Evolutionary conservation across 1,284 basidiomycete species (phyloP).

Genomic region (Pseudozyma tsukubaensis): DNA sequence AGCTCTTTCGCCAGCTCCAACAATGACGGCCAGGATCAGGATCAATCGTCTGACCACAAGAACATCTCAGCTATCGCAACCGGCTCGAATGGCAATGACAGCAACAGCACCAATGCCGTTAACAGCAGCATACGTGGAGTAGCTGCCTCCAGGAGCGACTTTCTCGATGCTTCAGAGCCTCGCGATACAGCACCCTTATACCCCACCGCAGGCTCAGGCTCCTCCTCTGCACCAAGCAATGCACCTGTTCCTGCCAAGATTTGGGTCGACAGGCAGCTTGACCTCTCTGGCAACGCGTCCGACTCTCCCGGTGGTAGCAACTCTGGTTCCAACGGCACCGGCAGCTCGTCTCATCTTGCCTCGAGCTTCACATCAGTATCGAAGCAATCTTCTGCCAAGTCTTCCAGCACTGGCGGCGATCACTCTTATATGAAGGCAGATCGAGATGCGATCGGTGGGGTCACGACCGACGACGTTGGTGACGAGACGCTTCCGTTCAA

Average conservation of each 20-base stretch:
- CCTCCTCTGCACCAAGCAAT: conserved; percentile 1
- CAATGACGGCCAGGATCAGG: conserved; percentile 13
- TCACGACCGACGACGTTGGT: conserved; percentile 25
- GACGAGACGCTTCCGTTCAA: conserved; percentile 25
- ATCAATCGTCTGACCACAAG: neutral
- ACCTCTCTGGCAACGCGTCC: conserved; percentile 32
- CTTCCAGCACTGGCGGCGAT: conserved; percentile 26
- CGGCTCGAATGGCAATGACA: neutral
- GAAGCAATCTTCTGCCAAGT: conserved; percentile 43
- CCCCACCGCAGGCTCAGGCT: conserved; percentile 3
- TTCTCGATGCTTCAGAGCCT: conserved; percentile 41
- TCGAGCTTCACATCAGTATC: conserved; percentile 41
- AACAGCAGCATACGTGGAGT: conserved; percentile 14
- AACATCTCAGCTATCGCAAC: neutral
- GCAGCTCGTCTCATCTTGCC: conserved; percentile 33
- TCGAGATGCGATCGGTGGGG: conserved; percentile 15
- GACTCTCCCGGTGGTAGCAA: conserved; percentile 45
- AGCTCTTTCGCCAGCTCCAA: conserved; percentile 36
- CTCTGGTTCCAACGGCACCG: conserved; percentile 31
- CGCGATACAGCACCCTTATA: conserved; percentile 27
- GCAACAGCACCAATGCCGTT: neutral
- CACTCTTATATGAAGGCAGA: conserved; percentile 24
- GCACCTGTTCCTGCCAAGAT: conserved; percentile 21
- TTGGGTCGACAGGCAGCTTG: conserved; percentile 48
- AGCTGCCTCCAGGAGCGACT: conserved; percentile 40